phyloP scores from a whole-genome alignment of 2,329 filamentous ascomycete genomes.

The Arthrobotrys pseudoclavata region DNA sequence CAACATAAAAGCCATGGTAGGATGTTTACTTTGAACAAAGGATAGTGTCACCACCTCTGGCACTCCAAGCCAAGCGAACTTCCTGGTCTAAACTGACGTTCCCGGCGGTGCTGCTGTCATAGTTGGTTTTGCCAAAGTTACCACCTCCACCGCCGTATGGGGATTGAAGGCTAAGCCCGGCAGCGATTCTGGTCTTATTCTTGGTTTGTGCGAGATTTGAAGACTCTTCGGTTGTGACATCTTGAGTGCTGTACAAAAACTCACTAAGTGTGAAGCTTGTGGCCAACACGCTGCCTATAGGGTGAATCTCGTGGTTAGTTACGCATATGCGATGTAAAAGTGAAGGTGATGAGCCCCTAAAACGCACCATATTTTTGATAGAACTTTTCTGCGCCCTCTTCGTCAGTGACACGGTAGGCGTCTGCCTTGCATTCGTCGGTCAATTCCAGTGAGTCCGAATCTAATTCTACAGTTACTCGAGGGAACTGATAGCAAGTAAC shows the following conservation, averaged over 20 bases:
- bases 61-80: background rate
- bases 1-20: background rate
- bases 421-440: background rate
- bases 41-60: background rate
- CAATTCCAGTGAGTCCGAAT: background rate
- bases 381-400: background rate
- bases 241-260: background rate
- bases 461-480: background rate
- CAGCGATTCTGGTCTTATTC: background rate
- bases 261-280: background rate
- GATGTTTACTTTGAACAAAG: background rate
- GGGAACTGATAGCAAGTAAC: background rate
- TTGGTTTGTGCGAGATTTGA: background rate
- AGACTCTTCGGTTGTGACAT: background rate
- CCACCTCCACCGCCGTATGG: background rate
- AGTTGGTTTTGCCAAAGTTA: background rate
- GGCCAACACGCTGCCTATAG: background rate
- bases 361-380: background rate
- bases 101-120: background rate
- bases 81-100: background rate
- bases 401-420: background rate
- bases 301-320: too few relatives aligned
- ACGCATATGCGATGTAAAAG: too few relatives aligned
- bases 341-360: too few relatives aligned
- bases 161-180: background rate